A percentile compares a stretch with the other conserved stretches of the same genome.
These are phyloP conservation scores for Lithospermum erythrorhizon DNA, from an alignment of 257 asterid genomes.

Conservation along the genomic window DNA sequence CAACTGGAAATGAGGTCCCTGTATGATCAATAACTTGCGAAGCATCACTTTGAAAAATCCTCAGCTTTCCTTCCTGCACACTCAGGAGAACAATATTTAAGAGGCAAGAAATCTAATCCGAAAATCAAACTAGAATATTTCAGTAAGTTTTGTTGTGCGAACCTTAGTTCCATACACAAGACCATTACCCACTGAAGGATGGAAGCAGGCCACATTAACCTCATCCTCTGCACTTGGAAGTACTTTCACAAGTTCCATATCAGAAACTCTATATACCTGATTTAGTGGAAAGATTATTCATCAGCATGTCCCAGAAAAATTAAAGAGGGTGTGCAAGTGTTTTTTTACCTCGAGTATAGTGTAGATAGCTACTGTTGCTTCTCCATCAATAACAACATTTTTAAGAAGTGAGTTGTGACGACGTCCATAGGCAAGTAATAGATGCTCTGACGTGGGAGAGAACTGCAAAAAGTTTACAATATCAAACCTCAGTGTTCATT, in stretches of 20 bases:
- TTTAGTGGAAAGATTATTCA: not conserved
- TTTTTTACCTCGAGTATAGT: slow-evolving; percentile 64
- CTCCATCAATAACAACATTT: slow-evolving; percentile 72
- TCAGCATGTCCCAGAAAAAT: not conserved
- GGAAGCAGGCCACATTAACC: slow-evolving; percentile 95
- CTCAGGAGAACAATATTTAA: slow-evolving; percentile 3
- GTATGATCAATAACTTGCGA: slow-evolving; percentile 40
- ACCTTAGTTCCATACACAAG: slow-evolving; percentile 98
- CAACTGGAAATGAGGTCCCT: slow-evolving; percentile 37
- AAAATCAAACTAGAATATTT: slow-evolving; percentile 1
- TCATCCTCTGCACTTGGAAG: slow-evolving; percentile 98
- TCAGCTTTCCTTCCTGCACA: slow-evolving; percentile 87
- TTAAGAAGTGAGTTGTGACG: slow-evolving; percentile 77
- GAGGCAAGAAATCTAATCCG: slow-evolving; percentile 4
- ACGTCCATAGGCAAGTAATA: slow-evolving; percentile 79
- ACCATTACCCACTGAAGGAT: slow-evolving; percentile 92
- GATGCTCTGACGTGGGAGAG: slow-evolving; percentile 79
- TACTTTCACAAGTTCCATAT: slow-evolving; percentile 94
- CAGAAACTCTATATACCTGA: slow-evolving; percentile 83
- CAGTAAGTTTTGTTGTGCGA: slow-evolving; percentile 1
- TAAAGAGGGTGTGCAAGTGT: not conserved
- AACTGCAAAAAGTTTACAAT: slow-evolving; percentile 34
- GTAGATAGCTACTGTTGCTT: slow-evolving; percentile 52
- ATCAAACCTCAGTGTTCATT: not conserved
- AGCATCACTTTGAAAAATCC: slow-evolving; percentile 63